Evolutionary conservation across 768 basidiomycete species (phyloP), one percentile per base, ranked within the genome.

Genomic region (Termitomyces sp.): DNA sequence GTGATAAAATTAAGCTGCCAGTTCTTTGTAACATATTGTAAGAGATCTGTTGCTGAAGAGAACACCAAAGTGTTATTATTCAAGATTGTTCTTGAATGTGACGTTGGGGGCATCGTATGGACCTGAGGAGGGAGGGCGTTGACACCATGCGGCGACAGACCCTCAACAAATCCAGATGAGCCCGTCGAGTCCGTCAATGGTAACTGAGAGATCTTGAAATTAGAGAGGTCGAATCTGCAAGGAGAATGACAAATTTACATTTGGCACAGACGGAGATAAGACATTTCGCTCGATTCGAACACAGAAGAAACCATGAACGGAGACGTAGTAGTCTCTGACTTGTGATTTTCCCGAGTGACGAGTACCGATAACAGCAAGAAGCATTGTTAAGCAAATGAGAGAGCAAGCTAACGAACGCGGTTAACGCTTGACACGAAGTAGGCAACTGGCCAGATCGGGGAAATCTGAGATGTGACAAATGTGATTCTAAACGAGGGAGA

Each of bases 1-100:
- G 94, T 96, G 30, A 98, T 93, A 62, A 87, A 93, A 63, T 90
- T 74, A 7, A 74, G 68, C 43, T 77, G 78, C 96, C 96, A 99
- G 59, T 89, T 79, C 58, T 74, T 77, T 1, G 97, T 98, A 17
- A 87, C 85, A 66, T 87, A 79, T 59, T 83, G 76, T 44, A 98
- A 77, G 43, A 98, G 69, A 8, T 78, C 73, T 12, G 70, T 60
- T 2, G 84, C 67, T 9, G 77, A 77, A 6, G 69, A 42, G 67
- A 83, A 89, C 52, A 65, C 65, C 37, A 73, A 60, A 42, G 60
- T 56, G 53, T 66, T 57, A 28, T 40, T 6, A 50, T 26, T 38
- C 5, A n/a, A 37, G 37, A 38, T 35, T n/a, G 22, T 10, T 7
- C 35, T 38, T 26, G 37, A 37, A 49, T 37, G 35, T 26, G 49